Conservation (phyloP, 2,329 filamentous ascomycete species). For the Alternaria gaisen region DNA sequence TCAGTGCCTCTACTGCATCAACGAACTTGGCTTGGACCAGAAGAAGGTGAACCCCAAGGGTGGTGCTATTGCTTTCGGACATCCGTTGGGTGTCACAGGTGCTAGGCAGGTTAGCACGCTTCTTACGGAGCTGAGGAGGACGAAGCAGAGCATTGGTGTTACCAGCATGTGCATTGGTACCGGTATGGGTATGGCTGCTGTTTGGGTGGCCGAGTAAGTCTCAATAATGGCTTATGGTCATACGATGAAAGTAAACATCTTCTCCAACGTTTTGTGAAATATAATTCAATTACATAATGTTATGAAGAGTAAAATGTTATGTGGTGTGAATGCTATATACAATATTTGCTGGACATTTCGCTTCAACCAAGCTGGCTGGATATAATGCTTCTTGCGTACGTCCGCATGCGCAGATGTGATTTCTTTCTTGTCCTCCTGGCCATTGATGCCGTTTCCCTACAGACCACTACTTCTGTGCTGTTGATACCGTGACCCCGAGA, state of each 20-base stretch:
- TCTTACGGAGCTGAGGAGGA: constrained; percentile 87
- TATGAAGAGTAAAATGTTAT: not conserved
- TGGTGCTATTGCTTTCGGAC: constrained; percentile 93
- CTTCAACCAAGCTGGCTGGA: not conserved
- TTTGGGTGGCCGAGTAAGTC: constrained; percentile 89
- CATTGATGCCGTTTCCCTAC: not conserved
- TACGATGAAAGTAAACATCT: not conserved
- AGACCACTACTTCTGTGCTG: not conserved
- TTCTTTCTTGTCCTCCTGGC: not conserved
- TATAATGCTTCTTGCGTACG: not conserved
- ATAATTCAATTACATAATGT: not conserved
- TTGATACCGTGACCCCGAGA: not conserved
- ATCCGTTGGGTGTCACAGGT: constrained; percentile 93
- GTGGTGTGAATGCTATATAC: not conserved
- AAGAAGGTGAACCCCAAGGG: constrained; percentile 98
- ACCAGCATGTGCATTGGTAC: constrained; percentile 98
- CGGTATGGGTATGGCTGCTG: constrained; percentile 94
- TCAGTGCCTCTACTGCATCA: constrained; percentile 92
- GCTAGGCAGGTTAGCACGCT: constrained; percentile 92
- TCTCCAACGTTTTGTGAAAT: not conserved
- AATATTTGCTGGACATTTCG: not conserved
- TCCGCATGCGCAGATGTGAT: not conserved
- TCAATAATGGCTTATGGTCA: not conserved
- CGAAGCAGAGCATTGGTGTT: constrained; percentile 83
- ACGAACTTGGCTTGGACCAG: constrained; percentile 81